Evolutionary conservation across 2,329 filamentous ascomycete genomes (phyloP), one percentile per base, ranked within the genome.

Genomic region (Tolypocladium pustulatum): DNA sequence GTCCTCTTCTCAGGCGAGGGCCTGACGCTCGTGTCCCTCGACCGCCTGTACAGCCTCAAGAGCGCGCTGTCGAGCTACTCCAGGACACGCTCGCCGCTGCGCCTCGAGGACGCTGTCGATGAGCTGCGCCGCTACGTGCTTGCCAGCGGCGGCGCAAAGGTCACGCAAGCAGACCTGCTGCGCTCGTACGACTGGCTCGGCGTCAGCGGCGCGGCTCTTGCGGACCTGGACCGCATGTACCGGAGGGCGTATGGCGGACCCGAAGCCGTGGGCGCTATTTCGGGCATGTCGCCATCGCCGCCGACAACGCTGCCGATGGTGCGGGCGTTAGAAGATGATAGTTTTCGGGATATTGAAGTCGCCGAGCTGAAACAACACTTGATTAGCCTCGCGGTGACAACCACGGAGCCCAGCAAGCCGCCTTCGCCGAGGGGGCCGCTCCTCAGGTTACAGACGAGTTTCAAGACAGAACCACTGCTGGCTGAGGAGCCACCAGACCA

Each of bases 41-140:
- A 88, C 68, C 77, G 82, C 55, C 69, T 86, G 53, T 88, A 86
- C 71, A 84, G 81, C 49, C 83, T 88, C 72, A 86, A 86, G 68
- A 76, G 77, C 54, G 81, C 83, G 1, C 75, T 88, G 13, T 77
- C 80, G 22, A 78, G 77, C 62, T 86, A 86, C 67, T 77, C 80
- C 5, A 75, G 75, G 59, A 77, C 75, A 1, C 70, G 68, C 22
- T 73, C 73, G 40, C 71, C 71, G 13, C 67, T 73, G 37, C 75
- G 78, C 13, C 75, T 87, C 10, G 82, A 85, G 63, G 78, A 84
- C 54, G 82, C 84, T 34, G 81, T 87, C 54, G 83, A 87, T 67
- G 83, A 85, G 66, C 75, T 88, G 41, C 78, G 83, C 3, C 77
- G 83, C 5, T 77, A 84, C 30, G 78, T 86, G 20, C 75, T 87